These are phyloP conservation scores for Colletotrichum sojae DNA, from an alignment of 2,329 filamentous ascomycete genomes.

Conservation along the genomic window DNA sequence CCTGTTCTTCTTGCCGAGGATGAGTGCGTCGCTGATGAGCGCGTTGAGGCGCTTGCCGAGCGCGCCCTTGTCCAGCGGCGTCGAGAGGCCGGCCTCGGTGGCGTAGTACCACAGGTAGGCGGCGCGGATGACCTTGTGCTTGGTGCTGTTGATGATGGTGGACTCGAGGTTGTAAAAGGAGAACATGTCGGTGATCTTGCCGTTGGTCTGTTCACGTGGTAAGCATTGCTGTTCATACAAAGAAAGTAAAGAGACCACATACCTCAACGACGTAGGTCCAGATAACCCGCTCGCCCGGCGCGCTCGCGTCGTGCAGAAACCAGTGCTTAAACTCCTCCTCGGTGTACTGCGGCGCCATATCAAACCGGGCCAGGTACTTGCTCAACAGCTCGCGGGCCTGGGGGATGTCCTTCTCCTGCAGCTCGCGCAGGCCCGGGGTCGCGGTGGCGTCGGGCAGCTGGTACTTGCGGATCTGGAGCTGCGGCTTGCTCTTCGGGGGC, in stretches of 20 bases:
- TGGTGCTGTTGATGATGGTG: constrained; percentile 86
- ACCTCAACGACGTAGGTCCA: constrained; percentile 95
- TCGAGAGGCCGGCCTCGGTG: constrained; percentile 80
- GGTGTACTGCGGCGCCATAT: constrained; percentile 86
- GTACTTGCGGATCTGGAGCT: constrained; percentile 89
- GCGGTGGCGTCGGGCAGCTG: constrained; percentile 81
- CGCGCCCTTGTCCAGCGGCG: constrained; percentile 66
- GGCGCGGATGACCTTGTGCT: constrained; percentile 85
- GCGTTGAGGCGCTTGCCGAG: constrained; percentile 86
- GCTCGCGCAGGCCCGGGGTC: constrained; percentile 82
- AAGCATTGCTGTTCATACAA: constrained; percentile 15
- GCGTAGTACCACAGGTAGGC: constrained; percentile 99
- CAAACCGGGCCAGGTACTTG: constrained; percentile 83
- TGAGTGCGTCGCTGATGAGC: constrained; percentile 87
- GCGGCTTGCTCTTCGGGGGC: constrained; percentile 85
- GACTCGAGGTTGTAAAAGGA: constrained; percentile 97
- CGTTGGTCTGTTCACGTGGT: constrained; percentile 58
- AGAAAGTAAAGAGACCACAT: background rate
- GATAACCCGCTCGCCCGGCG: constrained; percentile 82
- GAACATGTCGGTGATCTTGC: constrained; percentile 95
- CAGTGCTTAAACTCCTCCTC: constrained; percentile 89
- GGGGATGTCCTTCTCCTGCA: constrained; percentile 84
- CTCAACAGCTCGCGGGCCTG: constrained; percentile 81
- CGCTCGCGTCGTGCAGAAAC: constrained; percentile 80
- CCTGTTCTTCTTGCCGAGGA: constrained; percentile 84